Conservation (phyloP, 192 early-diverging fungal species). For the Coemansia sp. region DNA sequence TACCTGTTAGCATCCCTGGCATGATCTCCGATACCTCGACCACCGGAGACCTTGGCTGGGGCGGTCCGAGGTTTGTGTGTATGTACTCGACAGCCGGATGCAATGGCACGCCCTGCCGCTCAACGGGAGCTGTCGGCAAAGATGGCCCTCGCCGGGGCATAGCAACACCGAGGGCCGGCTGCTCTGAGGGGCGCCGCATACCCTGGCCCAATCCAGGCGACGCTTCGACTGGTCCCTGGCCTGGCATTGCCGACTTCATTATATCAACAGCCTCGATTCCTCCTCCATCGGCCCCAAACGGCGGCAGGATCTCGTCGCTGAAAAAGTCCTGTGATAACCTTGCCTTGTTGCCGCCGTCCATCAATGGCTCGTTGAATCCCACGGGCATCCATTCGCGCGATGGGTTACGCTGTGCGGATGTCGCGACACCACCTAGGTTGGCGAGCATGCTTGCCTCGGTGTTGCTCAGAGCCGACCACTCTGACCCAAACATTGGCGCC, state of each 20-base stretch:
- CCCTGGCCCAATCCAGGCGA: background rate
- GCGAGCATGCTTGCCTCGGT: conserved; percentile 42
- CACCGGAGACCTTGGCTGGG: conserved; percentile 1
- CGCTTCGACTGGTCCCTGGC: background rate
- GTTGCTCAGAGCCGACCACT: conserved; percentile 20
- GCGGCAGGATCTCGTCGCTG: conserved; percentile 22
- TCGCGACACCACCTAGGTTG: conserved; percentile 28
- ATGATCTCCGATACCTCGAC: background rate
- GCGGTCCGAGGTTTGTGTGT: conserved; percentile 11
- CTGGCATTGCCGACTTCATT: background rate
- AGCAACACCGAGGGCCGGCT: background rate
- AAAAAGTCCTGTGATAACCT: conserved; percentile 15
- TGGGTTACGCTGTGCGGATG: conserved; percentile 4
- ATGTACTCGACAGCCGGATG: background rate
- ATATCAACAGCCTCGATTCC: background rate
- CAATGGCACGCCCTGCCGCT: background rate
- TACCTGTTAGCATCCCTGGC: background rate
- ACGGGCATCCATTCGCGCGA: conserved; percentile 28
- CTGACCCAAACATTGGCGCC: conserved; percentile 9
- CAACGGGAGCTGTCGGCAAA: background rate
- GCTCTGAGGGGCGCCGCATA: background rate
- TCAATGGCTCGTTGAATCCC: conserved; percentile 10
- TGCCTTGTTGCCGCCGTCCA: background rate
- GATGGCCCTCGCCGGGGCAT: background rate
- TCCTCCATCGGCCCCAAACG: background rate